Percentiles rank a stretch among this genome's conserved stretches.
These are phyloP conservation scores for Mariannaea sp. DNA, from an alignment of 2,329 filamentous ascomycete genomes.

Conservation along the genomic window DNA sequence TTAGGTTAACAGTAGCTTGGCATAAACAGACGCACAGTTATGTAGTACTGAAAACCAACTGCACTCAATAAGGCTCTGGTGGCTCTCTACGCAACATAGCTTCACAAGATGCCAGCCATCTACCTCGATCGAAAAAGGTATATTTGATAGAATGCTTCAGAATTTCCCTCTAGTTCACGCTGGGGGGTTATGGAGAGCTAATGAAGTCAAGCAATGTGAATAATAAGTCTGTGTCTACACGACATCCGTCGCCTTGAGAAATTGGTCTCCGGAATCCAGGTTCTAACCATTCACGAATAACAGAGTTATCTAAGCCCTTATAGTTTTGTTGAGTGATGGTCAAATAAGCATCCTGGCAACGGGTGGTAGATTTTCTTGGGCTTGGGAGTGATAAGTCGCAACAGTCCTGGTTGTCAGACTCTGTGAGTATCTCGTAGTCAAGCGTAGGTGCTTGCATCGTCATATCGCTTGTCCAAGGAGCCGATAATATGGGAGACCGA, in stretches of 20 bases:
- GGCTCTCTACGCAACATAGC: too few relatives aligned
- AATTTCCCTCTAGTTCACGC: too few relatives aligned
- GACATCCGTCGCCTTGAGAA: constrained; percentile 12
- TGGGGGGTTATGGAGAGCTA: constrained; percentile 1
- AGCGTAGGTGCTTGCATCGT: background rate
- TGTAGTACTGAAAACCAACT: too few relatives aligned
- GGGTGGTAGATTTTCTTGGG: constrained; percentile 14
- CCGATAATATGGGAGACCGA: background rate
- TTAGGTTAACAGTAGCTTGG: too few relatives aligned
- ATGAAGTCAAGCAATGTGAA: constrained; percentile 21
- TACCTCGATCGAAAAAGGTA: too few relatives aligned
- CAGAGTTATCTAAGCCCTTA: background rate
- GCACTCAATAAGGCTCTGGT: too few relatives aligned
- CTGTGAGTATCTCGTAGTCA: background rate
- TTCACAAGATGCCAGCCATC: too few relatives aligned
- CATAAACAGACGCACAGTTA: too few relatives aligned
- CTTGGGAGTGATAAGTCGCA: background rate
- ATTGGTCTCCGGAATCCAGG: constrained; percentile 14
- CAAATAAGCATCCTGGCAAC: constrained; percentile 13
- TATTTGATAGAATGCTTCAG: too few relatives aligned
- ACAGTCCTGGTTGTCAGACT: background rate
- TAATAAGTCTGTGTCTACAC: constrained; percentile 20
- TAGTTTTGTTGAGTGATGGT: constrained; percentile 19
- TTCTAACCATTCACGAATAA: constrained; percentile 2
- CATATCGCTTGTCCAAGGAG: background rate